Conservation (phyloP, 768 basidiomycete genomes). For the Kwoniella dendrophila region DNA sequence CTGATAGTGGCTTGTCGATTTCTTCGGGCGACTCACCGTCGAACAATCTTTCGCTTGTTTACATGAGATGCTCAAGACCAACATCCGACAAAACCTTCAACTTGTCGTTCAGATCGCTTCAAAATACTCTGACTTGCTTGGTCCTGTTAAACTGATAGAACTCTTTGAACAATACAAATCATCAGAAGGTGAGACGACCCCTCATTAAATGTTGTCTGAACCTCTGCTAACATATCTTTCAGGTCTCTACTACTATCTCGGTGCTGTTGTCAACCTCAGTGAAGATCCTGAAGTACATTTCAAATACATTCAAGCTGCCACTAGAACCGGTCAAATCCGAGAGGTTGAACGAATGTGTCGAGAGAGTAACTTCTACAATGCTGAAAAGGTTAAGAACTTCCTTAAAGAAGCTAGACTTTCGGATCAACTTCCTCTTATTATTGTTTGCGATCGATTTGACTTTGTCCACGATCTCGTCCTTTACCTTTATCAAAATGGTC, state of each 20-base stretch:
- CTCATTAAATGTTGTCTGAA: no score
- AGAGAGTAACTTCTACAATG: slow-evolving; percentile 95
- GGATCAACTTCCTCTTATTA: slow-evolving; percentile 97
- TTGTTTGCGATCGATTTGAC: slow-evolving; percentile 99
- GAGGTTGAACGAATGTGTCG: slow-evolving; percentile 99
- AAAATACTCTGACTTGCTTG: slow-evolving; percentile 97
- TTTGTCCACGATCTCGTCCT: slow-evolving; percentile 98
- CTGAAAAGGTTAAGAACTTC: slow-evolving; percentile 99
- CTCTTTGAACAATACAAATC: slow-evolving; percentile 98
- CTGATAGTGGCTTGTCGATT: slow-evolving; percentile 86
- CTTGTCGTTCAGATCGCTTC: slow-evolving; percentile 96
- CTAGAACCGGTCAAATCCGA: slow-evolving; percentile 94
- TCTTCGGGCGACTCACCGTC: slow-evolving; percentile 94
- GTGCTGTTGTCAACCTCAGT: slow-evolving; percentile 94
- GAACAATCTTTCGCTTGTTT: slow-evolving; percentile 96
- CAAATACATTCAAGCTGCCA: slow-evolving; percentile 99
- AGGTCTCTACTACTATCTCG: slow-evolving; percentile 98
- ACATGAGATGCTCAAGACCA: slow-evolving; percentile 94
- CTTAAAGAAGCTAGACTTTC: slow-evolving; percentile 95
- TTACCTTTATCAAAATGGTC: slow-evolving; percentile 96
- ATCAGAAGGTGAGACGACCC: slow-evolving; percentile 83
- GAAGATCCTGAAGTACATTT: slow-evolving; percentile 97
- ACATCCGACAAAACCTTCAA: slow-evolving; percentile 96
- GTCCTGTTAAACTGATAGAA: slow-evolving; percentile 95
- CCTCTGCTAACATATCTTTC: no score